These are phyloP conservation scores for Amanita jacksonii DNA, from an alignment of 768 basidiomycete genomes.

Conservation along the genomic window DNA sequence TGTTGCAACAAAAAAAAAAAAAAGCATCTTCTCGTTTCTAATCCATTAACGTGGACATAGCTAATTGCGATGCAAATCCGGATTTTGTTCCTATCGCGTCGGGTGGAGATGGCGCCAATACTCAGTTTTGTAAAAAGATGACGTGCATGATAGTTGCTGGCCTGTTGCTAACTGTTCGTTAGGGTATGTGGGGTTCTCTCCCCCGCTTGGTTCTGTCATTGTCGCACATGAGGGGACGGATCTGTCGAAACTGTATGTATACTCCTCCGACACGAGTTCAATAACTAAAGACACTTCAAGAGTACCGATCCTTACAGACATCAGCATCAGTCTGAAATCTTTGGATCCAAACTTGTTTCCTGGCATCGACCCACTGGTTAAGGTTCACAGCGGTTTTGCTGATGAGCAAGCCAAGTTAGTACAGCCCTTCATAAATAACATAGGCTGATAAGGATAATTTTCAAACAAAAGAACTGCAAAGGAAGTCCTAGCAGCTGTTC, in stretches of 20 bases:
- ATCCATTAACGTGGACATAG: conserved; percentile 16
- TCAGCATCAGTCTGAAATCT: conserved; percentile 18
- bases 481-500: conserved; percentile 29
- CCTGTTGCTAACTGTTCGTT: background rate
- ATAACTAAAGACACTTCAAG: conserved; percentile 14
- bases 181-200: conserved; percentile 23
- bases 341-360: conserved; percentile 35
- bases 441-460: background rate
- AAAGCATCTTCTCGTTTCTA: background rate
- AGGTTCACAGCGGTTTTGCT: conserved; percentile 36
- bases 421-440: background rate
- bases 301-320: conserved; percentile 29
- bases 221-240: conserved; percentile 37
- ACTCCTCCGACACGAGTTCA: background rate
- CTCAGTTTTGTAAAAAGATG: conserved; percentile 30
- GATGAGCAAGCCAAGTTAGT: conserved; percentile 33
- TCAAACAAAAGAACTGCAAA: conserved; percentile 27
- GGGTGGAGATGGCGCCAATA: conserved; percentile 30
- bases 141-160: background rate
- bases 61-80: conserved; percentile 29
- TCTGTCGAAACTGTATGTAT: conserved; percentile 24
- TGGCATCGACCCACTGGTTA: conserved; percentile 26
- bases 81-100: conserved; percentile 32
- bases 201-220: conserved; percentile 25
- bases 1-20: too few species aligned